Percentiles rank a stretch among this genome's conserved stretches.
These are phyloP conservation scores for Cytospora schulzeri DNA, from an alignment of 2,329 filamentous ascomycete species.

Conservation along the genomic window DNA sequence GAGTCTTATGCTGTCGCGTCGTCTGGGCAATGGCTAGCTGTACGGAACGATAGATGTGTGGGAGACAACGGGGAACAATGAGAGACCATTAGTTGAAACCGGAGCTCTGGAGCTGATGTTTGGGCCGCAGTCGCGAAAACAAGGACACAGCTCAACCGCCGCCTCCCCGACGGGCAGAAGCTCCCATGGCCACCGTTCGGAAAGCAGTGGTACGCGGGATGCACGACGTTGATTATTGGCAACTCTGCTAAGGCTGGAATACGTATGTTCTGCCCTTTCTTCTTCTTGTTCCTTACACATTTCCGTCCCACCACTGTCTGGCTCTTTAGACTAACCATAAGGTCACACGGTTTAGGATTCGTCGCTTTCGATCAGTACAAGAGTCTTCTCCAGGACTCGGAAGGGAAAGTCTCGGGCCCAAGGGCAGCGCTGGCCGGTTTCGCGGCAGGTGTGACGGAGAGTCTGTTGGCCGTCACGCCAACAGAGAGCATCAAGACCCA, in stretches of 20 bases:
- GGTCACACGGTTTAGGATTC: conserved; percentile 60
- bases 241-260: conserved; percentile 97
- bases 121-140: conserved; percentile 79
- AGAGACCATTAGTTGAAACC: too few relatives aligned
- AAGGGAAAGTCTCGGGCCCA: conserved; percentile 88
- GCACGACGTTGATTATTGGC: conserved; percentile 93
- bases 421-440: conserved; percentile 92
- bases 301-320: background rate
- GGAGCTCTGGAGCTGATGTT: background rate
- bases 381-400: conserved; percentile 73
- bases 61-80: too few relatives aligned
- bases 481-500: conserved; percentile 99
- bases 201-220: conserved; percentile 94
- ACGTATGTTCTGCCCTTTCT: conserved; percentile 56
- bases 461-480: conserved; percentile 88
- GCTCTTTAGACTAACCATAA: background rate
- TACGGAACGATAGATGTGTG: too few relatives aligned
- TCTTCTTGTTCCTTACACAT: background rate
- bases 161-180: conserved; percentile 79
- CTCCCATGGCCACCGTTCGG: conserved; percentile 95
- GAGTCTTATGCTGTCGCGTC: too few relatives aligned
- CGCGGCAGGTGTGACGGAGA: conserved; percentile 92
- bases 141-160: conserved; percentile 86
- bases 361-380: conserved; percentile 97
- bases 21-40: background rate